Base-by-base conservation (phyloP, 73 alveolate genomes). In the Halteria grandinella region DNA sequence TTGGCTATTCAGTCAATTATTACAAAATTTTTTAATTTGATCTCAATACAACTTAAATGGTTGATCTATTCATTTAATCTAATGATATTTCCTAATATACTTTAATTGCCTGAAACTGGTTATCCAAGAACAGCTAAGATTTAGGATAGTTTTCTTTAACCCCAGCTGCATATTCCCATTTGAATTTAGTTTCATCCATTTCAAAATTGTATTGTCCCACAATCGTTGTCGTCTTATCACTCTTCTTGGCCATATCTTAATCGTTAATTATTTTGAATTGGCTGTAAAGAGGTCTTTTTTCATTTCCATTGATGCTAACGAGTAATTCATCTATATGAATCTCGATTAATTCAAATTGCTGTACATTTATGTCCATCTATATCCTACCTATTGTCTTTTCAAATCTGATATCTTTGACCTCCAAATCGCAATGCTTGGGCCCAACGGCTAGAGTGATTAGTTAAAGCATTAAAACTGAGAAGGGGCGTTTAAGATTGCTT, bases 391-490 rank as follows among this genome's bases (percentile, higher is more conserved):
- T 1, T 10, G 15, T 14, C 28, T 66, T 66, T 25, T 55, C 49
- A 5, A 33, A 23, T 45, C 29, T 66, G 21, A 23, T 25, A 45
- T 66, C 66, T 25, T 27, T 43, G 7, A 66, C 29, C 47, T 66
- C 63, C 2, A 66, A 25, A 15, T 66, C 80, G 45, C 57, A 66
- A 47, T 66, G 80, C 32, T 44, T 21, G 12, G 80, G 80, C 15
- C 80, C 80, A 1, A 66, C 39, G 28, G 80, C 80, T 2, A 66
- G 54, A 1, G 58, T 39, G 5, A 66, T 25, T 32, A 66, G 25
- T 7, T 66, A 63, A 44, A 66, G 25, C 50, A 66, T 41, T 4
- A 66, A 3, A n/a, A 6, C 12, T 10, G 80, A 41, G 23, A 66
- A 1, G 17, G 58, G 63, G 3, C 25, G 6, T 27, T 62, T 24